Base-by-base conservation (phyloP, 2,329 filamentous ascomycete species). In the Sclerotiophoma versabilis region DNA sequence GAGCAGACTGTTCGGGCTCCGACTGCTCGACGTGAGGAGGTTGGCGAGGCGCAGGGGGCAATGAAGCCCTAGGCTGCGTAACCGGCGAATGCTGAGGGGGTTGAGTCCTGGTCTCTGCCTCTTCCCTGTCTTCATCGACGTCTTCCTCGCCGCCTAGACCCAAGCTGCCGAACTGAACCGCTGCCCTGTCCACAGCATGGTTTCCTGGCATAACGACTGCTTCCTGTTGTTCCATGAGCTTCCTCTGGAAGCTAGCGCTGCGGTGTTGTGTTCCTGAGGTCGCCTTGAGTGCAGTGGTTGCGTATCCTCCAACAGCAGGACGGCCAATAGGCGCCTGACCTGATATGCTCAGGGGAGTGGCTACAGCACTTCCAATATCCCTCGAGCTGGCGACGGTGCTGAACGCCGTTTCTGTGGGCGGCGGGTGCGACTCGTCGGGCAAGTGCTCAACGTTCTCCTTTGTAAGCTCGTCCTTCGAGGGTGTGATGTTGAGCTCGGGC, bases 121-220 rank as follows among this genome's bases (percentile, higher is more conserved):
- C 92, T 79, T 99, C 95, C 59, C 93, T 87, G 70, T 97, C 92
- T 60, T 93, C 92, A 71, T 98, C 95, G 59, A 96, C 91, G 48
- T 92, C 73, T 54, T 77, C 71, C 57, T 85, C 84, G 47, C 88
- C 92, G 71, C 91, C 93, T 69, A 99, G 77, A 71, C 89, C 96
- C 82, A 99, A 91, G 75, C 93, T 96, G 60, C 95, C 95, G 74
- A 99, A 99, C 73, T 98, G 93, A 42, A 99, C 92, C 43, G 93
- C 90, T 63, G 93, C 87, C 67, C 92, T 88, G 74, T 98, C 93
- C 23, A 99, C 90, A 47, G 95, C 93, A 64, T 95, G 92, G 80
- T 97, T 96, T 56, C 91, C 92, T 38, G 95, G 95, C 93, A 99
- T 97, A 62, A 96, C 92, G 33, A 99, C 95, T 54, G 95, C 92